Conservation (phyloP, 306 rosid species). For the Alnus glutinosa region DNA sequence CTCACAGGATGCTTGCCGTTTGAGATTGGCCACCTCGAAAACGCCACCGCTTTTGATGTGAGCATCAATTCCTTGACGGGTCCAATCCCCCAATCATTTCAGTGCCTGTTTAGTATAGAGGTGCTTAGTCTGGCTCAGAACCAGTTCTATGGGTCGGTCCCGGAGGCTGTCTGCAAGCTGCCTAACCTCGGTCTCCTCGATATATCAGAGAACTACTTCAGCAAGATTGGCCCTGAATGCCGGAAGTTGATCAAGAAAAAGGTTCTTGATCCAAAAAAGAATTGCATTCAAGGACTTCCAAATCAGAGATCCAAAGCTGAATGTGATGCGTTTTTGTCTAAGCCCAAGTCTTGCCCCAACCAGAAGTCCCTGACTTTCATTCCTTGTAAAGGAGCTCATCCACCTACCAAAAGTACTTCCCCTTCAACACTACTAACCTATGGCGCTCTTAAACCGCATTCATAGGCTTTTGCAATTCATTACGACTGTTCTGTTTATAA, state of each 20-base stretch:
- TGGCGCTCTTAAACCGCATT: too few relatives aligned
- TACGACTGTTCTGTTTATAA: too few relatives aligned
- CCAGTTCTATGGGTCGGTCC: constrained; percentile 52
- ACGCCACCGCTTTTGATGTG: constrained; percentile 55
- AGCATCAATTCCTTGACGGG: constrained; percentile 55
- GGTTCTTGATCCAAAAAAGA: constrained; percentile 37
- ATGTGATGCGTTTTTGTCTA: constrained; percentile 38
- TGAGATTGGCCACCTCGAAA: constrained; percentile 56
- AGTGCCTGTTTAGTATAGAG: constrained; percentile 46
- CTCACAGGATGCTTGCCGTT: constrained; percentile 67
- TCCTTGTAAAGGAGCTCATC: constrained; percentile 43
- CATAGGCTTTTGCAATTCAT: too few relatives aligned
- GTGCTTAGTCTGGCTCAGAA: constrained; percentile 45
- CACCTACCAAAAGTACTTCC: background rate
- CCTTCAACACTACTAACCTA: background rate
- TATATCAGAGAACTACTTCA: constrained; percentile 53
- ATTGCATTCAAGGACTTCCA: constrained; percentile 53
- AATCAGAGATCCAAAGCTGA: constrained; percentile 38
- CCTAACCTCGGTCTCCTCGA: constrained; percentile 37
- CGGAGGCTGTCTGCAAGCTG: constrained; percentile 58
- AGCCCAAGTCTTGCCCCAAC: constrained; percentile 31
- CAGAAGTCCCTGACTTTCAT: constrained; percentile 17
- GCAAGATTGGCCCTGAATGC: constrained; percentile 57
- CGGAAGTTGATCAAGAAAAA: constrained; percentile 42
- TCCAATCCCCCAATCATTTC: constrained; percentile 72